Evolutionary conservation across 1,139 yeast genomes (phyloP), one percentile per base, ranked within the genome.

Genomic region (Saccharomycopsis crataegensis): DNA sequence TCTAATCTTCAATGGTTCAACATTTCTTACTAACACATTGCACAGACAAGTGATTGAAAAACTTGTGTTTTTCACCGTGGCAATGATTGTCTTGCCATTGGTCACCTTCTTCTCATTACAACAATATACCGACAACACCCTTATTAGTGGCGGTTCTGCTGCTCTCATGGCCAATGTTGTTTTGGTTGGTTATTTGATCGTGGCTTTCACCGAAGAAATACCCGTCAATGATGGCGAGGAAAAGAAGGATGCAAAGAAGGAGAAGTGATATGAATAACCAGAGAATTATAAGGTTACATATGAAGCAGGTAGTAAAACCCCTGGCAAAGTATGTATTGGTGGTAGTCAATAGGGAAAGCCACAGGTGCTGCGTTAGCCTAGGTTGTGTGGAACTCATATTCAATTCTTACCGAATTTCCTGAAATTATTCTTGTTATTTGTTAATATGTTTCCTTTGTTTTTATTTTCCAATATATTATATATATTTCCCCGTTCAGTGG

Each of bases 91-190:
- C 36, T 77, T 84, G 50, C 99, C 99, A 8, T 65, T 93, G 61
- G 58, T 77, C 48, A 73, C 89, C 1, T 93, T 93, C 70, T 93
- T 91, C 68, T 59, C 75, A 8, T 69, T 79, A 40, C 89, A 85
- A 63, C 74, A 72, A 61, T 61, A 77, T 34, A 76, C 74, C 37
- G 61, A 73, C 63, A 86, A 80, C 62, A 79, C 96, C 5, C 70
- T 90, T 14, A 71, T 84, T 48, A 86, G 96, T 53, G 99, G 99
- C 40, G 96, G 96, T 5, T 65, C 83, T 16, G 96, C 97, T 37
- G 98, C 98, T 0, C 72, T 83, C 17, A 82, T 82, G 50, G 98
- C 97, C 47, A 93, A 93, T 65, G 70, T 87, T 12, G 97, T 93
- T 41, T 76, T 93, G 61, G 79, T 91, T 54, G 93, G 91, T 1